These are phyloP conservation scores for Wickerhamiella dianesei DNA, from an alignment of 805 yeast species.

Conservation along the genomic window DNA sequence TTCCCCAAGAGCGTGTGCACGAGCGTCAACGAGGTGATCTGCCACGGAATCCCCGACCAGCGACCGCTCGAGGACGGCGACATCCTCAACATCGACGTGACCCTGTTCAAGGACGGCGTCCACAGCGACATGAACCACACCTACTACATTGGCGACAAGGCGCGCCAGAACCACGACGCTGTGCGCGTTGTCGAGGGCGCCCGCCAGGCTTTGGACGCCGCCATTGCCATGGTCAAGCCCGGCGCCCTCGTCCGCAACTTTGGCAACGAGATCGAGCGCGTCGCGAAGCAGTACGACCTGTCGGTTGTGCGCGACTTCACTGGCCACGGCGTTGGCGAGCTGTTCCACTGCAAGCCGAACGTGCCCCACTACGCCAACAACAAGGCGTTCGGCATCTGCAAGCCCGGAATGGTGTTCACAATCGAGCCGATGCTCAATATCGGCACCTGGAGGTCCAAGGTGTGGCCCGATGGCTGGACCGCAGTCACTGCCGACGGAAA, in stretches of 20 bases:
- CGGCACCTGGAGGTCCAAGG: conserved; percentile 65
- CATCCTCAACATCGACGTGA: conserved; percentile 79
- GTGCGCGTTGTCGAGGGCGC: conserved; percentile 86
- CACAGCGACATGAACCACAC: conserved; percentile 96
- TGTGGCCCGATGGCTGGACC: conserved; percentile 99
- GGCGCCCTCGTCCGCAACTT: conserved; percentile 76
- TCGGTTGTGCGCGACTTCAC: conserved; percentile 83
- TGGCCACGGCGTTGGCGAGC: conserved; percentile 83
- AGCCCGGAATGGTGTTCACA: conserved; percentile 93
- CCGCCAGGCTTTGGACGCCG: conserved; percentile 72
- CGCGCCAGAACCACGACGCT: conserved; percentile 62
- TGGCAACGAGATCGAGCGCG: conserved; percentile 79
- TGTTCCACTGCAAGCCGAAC: conserved; percentile 86
- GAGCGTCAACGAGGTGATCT: conserved; percentile 85
- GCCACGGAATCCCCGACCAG: conserved; percentile 96
- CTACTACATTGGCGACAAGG: conserved; percentile 87
- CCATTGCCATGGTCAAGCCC: conserved; percentile 78
- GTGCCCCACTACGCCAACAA: conserved; percentile 90
- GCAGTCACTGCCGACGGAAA: conserved; percentile 82
- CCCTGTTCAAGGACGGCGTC: conserved; percentile 72
- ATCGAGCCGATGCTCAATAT: conserved; percentile 93
- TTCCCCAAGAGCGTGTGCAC: conserved; percentile 89
- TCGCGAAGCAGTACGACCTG: conserved; percentile 63
- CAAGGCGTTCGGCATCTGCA: conserved; percentile 85
- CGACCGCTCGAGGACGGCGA: conserved; percentile 84